A percentile compares a stretch with the other conserved stretches of the same genome.
phyloP scores from a whole-genome alignment of 495 filamentous ascomycete species.

The Penicillium goetzii region DNA sequence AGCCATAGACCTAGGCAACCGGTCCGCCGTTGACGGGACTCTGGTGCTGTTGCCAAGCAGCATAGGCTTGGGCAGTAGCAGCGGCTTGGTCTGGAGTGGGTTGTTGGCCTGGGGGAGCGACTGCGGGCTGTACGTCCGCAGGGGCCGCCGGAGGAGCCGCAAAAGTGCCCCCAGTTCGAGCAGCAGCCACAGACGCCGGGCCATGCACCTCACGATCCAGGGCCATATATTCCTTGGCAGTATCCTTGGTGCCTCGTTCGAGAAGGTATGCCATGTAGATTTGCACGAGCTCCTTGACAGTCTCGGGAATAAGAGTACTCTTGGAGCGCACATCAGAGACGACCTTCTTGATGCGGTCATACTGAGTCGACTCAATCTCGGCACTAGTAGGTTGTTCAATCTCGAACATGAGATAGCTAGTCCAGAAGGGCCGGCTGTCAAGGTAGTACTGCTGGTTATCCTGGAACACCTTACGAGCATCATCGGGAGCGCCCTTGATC shows the following conservation, averaged over 20 bases:
- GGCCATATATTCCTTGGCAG: conserved; percentile 82
- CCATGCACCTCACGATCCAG: conserved; percentile 89
- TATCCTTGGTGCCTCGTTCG: conserved; percentile 78
- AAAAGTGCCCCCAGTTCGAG: conserved; percentile 38
- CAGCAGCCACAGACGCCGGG: conserved; percentile 43
- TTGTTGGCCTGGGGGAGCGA: conserved; percentile 14
- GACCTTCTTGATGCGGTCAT: conserved; percentile 78
- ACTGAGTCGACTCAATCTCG: conserved; percentile 65
- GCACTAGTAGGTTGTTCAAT: conserved; percentile 78
- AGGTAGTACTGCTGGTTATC: conserved; percentile 84
- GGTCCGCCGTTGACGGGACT: conserved; percentile 39
- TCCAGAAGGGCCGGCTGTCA: conserved; percentile 90
- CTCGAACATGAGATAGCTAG: conserved; percentile 87
- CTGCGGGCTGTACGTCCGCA: conserved; percentile 21
- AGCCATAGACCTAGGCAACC: conserved; percentile 15
- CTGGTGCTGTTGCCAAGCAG: conserved; percentile 50
- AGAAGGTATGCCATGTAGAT: conserved; percentile 85
- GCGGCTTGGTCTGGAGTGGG: conserved; percentile 28
- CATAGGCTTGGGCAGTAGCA: conserved; percentile 37
- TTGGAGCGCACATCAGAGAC: conserved; percentile 74
- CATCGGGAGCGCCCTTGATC: conserved; percentile 80
- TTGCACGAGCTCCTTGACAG: conserved; percentile 76
- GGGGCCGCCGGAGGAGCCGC: conserved; percentile 19
- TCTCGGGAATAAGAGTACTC: conserved; percentile 67
- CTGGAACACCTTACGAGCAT: conserved; percentile 83